phyloP scores from a whole-genome alignment of 2,329 filamentous ascomycete species.

The Botryotinia convoluta region DNA sequence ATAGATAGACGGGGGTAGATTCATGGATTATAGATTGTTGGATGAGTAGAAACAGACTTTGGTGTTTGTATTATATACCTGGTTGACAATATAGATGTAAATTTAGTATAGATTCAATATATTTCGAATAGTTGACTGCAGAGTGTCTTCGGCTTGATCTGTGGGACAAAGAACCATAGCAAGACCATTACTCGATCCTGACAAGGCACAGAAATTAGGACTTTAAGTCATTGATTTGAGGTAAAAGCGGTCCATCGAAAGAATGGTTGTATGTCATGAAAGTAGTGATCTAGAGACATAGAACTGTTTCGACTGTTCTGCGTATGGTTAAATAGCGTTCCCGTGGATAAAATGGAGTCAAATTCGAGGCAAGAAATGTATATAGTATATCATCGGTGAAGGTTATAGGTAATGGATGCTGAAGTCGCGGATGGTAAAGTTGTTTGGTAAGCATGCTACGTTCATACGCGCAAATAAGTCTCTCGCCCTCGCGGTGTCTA shows the following conservation, averaged over 20 bases:
- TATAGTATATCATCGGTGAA: too few relatives aligned
- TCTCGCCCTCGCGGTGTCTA: too few relatives aligned
- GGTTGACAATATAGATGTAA: background rate
- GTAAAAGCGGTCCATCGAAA: background rate
- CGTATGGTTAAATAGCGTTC: background rate
- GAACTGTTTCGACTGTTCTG: background rate
- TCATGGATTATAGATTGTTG: background rate
- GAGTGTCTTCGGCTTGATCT: background rate
- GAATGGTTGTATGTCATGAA: accelerated
- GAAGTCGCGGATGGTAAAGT: too few relatives aligned
- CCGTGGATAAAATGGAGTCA: background rate
- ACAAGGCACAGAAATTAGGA: background rate
- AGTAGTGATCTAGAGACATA: background rate
- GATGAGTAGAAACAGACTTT: background rate
- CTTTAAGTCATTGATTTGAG: background rate
- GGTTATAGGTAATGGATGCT: too few relatives aligned
- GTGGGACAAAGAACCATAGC: background rate
- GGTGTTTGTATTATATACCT: background rate
- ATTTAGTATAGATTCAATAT: background rate
- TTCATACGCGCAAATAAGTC: too few relatives aligned
- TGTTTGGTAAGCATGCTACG: too few relatives aligned
- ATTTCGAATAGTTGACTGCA: background rate
- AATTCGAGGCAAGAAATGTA: too few relatives aligned
- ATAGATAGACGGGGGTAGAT: background rate
- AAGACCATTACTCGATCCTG: background rate